Base-by-base conservation (phyloP, 345 rosid species). In the Xanthoceras sorbifolium region DNA sequence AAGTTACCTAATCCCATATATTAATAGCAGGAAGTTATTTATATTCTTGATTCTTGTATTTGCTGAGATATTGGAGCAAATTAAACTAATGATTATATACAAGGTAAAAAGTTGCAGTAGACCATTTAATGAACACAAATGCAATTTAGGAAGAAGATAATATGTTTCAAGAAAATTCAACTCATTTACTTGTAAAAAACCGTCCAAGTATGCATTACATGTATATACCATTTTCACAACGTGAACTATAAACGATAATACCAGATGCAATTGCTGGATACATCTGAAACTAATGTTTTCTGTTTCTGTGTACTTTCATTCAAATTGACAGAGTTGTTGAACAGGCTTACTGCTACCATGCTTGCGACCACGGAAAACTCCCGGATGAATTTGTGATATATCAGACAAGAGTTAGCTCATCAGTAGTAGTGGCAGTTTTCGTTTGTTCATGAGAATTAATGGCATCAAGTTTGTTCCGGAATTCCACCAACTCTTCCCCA, bases 381-480 rank as follows among this genome's bases (percentile, higher is more conserved):
- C 75, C 26, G 11, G 48, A 70, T 59, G 61, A 67, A 75, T 64
- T 42, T 32, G 9, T 2, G 38, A 9, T 52, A 7, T 22, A 73
- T 85, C 68, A 90, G 68, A 88, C 97, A 77, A 90, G 82, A 80
- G 92, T 94, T n/a, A 91, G 87, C 83, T 92, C 93, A 76, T 92
- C 95, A 29, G 89, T 46, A 65, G 78, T 71, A 23, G 81, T 54
- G 26, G 80, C 60, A 66, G 84, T 42, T 48, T 50, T n/a, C 1
- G 68, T 23, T 40, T 72, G 71, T 67, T 76, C 77, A 71, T 76
- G 83, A 69, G 87, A 81, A 72, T 79, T 89, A 46, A 72, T 31
- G 29, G 81, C 80, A 0, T 83, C 84, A 14, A 90, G 85, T 82
- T 85, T 85, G 84, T 89, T 92, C 83, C 86, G 87, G 77, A 96